Conservation (phyloP, 805 yeast genomes). For the Osmozyma mogii region DNA sequence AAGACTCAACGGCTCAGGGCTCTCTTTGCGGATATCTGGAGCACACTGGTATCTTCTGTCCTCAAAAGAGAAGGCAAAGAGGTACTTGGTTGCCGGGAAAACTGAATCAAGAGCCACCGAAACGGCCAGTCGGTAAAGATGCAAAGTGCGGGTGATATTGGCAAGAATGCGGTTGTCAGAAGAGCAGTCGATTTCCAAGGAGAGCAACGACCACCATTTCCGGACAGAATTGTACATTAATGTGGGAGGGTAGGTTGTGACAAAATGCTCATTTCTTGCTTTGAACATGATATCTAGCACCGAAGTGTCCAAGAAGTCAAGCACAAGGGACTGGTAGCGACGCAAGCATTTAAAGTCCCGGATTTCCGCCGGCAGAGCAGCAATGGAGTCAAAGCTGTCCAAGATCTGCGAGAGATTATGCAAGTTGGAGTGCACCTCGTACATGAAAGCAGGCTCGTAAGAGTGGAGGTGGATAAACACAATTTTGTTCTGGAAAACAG, state of each 20-base stretch:
- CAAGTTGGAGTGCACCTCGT: conserved; percentile 3
- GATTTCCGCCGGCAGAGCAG: too few species aligned
- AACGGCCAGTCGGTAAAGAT: conserved; percentile 15
- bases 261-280: conserved; percentile 9
- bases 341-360: conserved; percentile 1
- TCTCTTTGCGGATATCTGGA: too few species aligned
- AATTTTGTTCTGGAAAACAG: background rate
- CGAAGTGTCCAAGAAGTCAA: conserved; percentile 10
- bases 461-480: conserved; percentile 7
- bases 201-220: conserved; percentile 16
- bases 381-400: too few species aligned
- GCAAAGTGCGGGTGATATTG: conserved; percentile 14
- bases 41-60: too few species aligned
- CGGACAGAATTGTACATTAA: conserved; percentile 12
- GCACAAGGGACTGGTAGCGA: conserved; percentile 10
- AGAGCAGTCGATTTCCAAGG: conserved; percentile 7
- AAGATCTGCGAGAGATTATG: background rate
- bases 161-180: conserved; percentile 4
- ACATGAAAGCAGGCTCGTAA: conserved; percentile 5
- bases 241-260: conserved; percentile 14
- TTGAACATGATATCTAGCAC: conserved; percentile 12
- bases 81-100: conserved; percentile 16
- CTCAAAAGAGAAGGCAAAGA: conserved; percentile 16
- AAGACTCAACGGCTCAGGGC: too few species aligned
- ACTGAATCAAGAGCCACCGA: conserved; percentile 17